Conservation (phyloP, 2,329 filamentous ascomycete genomes). For the Paracoccidioides brasiliensis region DNA sequence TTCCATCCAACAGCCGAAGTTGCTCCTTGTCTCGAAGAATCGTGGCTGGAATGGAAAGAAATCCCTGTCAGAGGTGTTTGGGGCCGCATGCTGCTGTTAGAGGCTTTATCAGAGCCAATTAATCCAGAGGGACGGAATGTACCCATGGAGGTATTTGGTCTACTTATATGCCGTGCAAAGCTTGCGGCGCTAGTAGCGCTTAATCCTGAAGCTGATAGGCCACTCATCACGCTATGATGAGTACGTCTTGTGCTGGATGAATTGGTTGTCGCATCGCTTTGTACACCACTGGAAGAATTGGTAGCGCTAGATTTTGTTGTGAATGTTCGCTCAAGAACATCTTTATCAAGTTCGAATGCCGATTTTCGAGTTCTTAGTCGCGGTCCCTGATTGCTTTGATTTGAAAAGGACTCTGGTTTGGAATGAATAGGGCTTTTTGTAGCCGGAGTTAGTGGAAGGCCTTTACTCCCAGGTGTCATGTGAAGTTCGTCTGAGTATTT, state of each 20-base stretch:
- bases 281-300: slow-evolving; percentile 58
- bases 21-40: slow-evolving; percentile 41
- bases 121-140: slow-evolving; percentile 24
- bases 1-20: slow-evolving; percentile 54
- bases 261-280: slow-evolving; percentile 51
- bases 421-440: slow-evolving; percentile 35
- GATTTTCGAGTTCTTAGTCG: slow-evolving; percentile 31
- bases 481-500: slow-evolving; percentile 38
- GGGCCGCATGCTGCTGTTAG: slow-evolving; percentile 26
- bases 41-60: slow-evolving; percentile 87
- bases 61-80: slow-evolving; percentile 55
- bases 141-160: slow-evolving; percentile 33
- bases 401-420: slow-evolving; percentile 31
- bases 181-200: slow-evolving; percentile 94
- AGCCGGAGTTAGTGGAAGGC: slow-evolving; percentile 50
- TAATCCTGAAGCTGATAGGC: slow-evolving; percentile 74
- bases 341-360: slow-evolving; percentile 61
- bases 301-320: slow-evolving; percentile 82
- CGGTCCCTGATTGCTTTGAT: slow-evolving; percentile 21
- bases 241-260: slow-evolving; percentile 65
- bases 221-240: slow-evolving; percentile 83
- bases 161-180: slow-evolving; percentile 60
- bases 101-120: slow-evolving; percentile 23
- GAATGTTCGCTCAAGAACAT: slow-evolving; percentile 61
- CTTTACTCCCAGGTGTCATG: slow-evolving; percentile 35